Conservation (phyloP, 2,329 filamentous ascomycete genomes). For the Teratosphaeria zuluensis region DNA sequence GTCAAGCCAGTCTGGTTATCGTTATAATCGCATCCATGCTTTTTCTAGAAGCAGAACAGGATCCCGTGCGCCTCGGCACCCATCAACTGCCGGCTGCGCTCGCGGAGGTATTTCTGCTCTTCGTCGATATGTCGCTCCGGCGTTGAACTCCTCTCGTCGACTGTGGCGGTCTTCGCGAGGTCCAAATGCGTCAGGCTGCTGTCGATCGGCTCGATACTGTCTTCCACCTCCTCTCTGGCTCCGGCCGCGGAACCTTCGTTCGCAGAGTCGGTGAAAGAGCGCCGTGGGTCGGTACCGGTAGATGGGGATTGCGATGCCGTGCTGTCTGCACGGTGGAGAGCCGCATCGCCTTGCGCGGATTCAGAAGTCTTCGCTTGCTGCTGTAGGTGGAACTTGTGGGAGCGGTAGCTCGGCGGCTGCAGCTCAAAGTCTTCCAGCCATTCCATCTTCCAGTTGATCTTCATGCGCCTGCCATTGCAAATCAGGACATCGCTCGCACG, state of each 20-base stretch:
- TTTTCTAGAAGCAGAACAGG: conserved; percentile 16
- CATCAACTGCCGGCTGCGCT: conserved; percentile 3
- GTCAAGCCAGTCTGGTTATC: too few relatives aligned
- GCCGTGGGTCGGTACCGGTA: not conserved
- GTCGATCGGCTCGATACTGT: conserved; percentile 11
- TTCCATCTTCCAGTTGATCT: conserved; percentile 35
- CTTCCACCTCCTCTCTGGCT: not conserved
- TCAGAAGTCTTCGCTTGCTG: not conserved
- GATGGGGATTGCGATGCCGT: conserved; percentile 10
- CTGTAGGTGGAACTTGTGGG: conserved; percentile 13
- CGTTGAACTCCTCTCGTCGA: not conserved
- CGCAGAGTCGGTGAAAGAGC: not conserved
- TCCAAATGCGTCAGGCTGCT: conserved; percentile 9
- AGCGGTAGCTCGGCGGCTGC: conserved; percentile 35
- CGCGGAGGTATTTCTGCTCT: conserved; percentile 7
- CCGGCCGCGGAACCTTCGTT: not conserved
- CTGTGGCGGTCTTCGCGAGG: conserved; percentile 9
- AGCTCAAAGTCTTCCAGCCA: conserved; percentile 33
- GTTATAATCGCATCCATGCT: too few relatives aligned
- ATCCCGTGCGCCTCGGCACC: conserved; percentile 13
- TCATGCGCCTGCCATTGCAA: conserved; percentile 31
- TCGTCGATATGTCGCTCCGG: not conserved
- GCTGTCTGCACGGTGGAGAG: conserved; percentile 6
- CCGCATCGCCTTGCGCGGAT: not conserved
- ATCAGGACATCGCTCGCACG: conserved; percentile 39